Base-by-base conservation (phyloP, 352 stramenopile genomes). In the Blastocystis hominis region DNA sequence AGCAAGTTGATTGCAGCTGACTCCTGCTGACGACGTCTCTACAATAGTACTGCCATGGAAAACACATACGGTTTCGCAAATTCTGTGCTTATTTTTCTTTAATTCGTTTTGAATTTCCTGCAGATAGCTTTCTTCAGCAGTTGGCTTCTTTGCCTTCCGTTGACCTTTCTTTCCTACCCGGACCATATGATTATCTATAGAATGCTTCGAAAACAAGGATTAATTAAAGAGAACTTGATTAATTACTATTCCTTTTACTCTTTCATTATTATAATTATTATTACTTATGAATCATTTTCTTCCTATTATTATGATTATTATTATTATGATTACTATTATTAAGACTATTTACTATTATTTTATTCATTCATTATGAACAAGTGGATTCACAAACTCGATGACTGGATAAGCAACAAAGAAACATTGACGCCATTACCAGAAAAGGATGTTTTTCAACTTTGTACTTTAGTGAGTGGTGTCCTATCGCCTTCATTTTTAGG, bases 361-460 rank as follows among this genome's bases (percentile, higher is more conserved):
- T 30, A 30, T 30, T 30, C 24, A 30, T 30, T 30, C 24, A 30
- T 30, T 30, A 30, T 30, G 24, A 68, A 50, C 53, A 46, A 30
- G 15, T 84, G 44, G 30, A 64, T 84, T 20, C 24, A 84, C n/a
- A 64, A 93, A 77, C 90, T 98, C 24, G 96, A 98, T 89, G 90
- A 92, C 50, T 98, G 95, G 94, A 94, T 97, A 88, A 92, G 95
- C 63, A 95, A 97, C 89, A 91, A 98, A 34, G 92, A 95, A 46
- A 91, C 92, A 34, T 97, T 95, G 89, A 97, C 95, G 36, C 94
- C 94, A 2, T 91, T 98, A 56, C 94, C 93, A 10, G 95, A 98
- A 91, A 93, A 93, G 50, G 94, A 98, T 89, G 94, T 98, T 53
- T 95, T 97, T 90, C 91, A 93, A 63, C 91, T 98, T 50, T 98